Conservation (phyloP, 2,329 filamentous ascomycete genomes). For the Lithohypha guttulata region DNA sequence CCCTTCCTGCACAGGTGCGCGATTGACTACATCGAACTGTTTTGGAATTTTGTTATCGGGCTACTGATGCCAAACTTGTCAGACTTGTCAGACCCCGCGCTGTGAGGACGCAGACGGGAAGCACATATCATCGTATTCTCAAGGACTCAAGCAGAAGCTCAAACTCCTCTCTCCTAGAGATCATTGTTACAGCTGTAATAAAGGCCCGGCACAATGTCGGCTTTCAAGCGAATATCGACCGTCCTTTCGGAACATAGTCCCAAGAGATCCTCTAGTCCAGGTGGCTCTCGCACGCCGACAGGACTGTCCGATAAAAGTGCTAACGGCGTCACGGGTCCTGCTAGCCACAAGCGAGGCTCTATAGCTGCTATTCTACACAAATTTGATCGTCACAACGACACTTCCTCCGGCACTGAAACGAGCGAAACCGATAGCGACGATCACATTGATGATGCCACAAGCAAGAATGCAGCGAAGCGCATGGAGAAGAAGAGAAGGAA, state of each 20-base stretch:
- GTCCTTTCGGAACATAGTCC: constrained; percentile 99
- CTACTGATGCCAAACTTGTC: no score
- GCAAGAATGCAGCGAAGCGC: constrained; percentile 38
- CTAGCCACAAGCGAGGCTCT: constrained; percentile 26
- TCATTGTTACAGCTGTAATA: no score
- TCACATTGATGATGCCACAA: constrained; percentile 30
- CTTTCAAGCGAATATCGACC: constrained; percentile 27
- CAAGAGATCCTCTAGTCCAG: constrained; percentile 87
- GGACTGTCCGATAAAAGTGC: not conserved
- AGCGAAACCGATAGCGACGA: constrained; percentile 26
- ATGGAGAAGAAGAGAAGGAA: constrained; percentile 31
- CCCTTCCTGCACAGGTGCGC: no score
- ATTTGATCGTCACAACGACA: constrained; percentile 22
- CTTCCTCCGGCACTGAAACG: constrained; percentile 33
- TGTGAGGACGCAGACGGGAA: no score
- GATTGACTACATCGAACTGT: no score
- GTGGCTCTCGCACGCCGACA: constrained; percentile 3
- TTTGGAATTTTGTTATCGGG: no score
- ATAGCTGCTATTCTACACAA: constrained; percentile 30
- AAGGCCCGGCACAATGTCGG: no score
- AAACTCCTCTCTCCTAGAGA: no score
- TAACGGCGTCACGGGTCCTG: not conserved
- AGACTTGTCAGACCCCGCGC: no score
- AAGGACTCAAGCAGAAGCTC: no score
- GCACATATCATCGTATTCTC: no score